Evolutionary conservation across 352 stramenopile species (phyloP).

Genomic region (Phytophthora boehmeriae): DNA sequence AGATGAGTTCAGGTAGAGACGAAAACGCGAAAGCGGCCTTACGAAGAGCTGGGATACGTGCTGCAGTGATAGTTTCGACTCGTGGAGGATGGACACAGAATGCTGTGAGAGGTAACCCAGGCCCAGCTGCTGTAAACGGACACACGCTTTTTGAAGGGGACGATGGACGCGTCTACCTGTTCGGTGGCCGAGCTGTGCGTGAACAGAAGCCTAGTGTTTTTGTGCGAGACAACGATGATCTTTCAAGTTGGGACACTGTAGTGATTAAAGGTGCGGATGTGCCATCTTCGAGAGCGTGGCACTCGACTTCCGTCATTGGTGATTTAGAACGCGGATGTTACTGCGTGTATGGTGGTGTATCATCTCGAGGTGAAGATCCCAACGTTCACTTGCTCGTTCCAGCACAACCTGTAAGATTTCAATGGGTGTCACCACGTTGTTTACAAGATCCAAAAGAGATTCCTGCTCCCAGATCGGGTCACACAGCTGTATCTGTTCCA

Average conservation of each 20-base stretch:
- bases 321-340: conserved; percentile 15
- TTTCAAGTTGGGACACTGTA: conserved; percentile 55
- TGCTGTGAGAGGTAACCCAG: conserved; percentile 65
- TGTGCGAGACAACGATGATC: conserved; percentile 47
- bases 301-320: conserved; percentile 46
- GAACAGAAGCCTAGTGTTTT: conserved; percentile 63
- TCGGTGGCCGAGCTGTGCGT: conserved; percentile 63
- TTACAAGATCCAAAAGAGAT: conserved; percentile 14
- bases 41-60: conserved; percentile 31
- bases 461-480: conserved; percentile 52
- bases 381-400: conserved; percentile 42
- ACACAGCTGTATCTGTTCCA: conserved; percentile 44
- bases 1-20: neutral
- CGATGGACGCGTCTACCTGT: conserved; percentile 40
- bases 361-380: conserved; percentile 57
- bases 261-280: conserved; percentile 16
- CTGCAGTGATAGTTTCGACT: conserved; percentile 37
- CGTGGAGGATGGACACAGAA: conserved; percentile 50
- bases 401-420: conserved; percentile 15
- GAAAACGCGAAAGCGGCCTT: conserved; percentile 1
- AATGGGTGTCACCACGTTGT: conserved; percentile 35
- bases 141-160: conserved; percentile 54
- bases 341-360: conserved; percentile 69
- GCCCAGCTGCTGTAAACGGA: conserved; percentile 66
- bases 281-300: conserved; percentile 65